Conservation (phyloP, 2,329 filamentous ascomycete genomes). For the Iodosphaeria phyllophila region DNA sequence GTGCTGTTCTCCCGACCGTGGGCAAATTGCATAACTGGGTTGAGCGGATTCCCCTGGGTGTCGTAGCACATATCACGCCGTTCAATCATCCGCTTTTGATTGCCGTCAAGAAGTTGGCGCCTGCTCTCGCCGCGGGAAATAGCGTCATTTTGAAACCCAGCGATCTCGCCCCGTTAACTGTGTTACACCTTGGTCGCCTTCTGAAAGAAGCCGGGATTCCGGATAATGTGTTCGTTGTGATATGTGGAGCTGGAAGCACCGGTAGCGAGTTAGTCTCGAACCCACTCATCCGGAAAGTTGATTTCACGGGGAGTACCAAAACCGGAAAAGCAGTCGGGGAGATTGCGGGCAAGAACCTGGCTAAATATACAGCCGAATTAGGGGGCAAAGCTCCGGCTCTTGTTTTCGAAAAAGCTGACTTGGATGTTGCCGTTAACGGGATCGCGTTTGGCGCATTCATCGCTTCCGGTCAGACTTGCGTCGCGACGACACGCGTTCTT, state of each 20-base stretch:
- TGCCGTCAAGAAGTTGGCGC: slow-evolving; percentile 39
- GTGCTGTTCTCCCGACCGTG: slow-evolving; percentile 43
- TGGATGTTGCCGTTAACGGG: slow-evolving; percentile 50
- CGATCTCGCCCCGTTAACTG: slow-evolving; percentile 42
- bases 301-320: slow-evolving; percentile 58
- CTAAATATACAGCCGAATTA: slow-evolving; percentile 52
- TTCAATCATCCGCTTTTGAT: slow-evolving; percentile 42
- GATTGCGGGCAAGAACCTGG: slow-evolving; percentile 45
- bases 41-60: slow-evolving; percentile 34
- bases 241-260: slow-evolving; percentile 36
- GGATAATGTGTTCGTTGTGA: slow-evolving; percentile 47
- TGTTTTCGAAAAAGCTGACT: slow-evolving; percentile 44
- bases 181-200: slow-evolving; percentile 38
- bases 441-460: slow-evolving; percentile 41
- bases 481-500: slow-evolving; percentile 57
- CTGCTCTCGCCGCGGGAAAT: slow-evolving; percentile 40
- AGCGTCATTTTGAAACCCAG: slow-evolving; percentile 41
- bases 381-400: slow-evolving; percentile 54
- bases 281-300: slow-evolving; percentile 40
- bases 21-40: slow-evolving; percentile 40
- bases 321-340: slow-evolving; percentile 50
- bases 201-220: slow-evolving; percentile 51
- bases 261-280: slow-evolving; percentile 35
- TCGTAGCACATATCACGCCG: slow-evolving; percentile 35
- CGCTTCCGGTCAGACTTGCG: slow-evolving; percentile 38